Evolutionary conservation across 352 stramenopile species (phyloP), one percentile per base, ranked within the genome.

Genomic region (Pythium sp.): DNA sequence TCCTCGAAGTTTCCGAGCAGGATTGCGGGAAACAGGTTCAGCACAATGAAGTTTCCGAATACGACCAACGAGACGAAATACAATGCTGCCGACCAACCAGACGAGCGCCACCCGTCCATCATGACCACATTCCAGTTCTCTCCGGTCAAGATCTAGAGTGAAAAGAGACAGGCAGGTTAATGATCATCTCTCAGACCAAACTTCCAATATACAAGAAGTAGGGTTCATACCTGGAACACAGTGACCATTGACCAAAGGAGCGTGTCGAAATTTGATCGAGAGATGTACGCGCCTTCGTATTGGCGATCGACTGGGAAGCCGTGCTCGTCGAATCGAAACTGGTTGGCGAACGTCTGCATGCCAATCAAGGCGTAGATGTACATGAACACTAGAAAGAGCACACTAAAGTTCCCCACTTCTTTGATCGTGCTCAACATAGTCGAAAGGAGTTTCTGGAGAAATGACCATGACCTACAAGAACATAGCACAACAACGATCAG

Each of bases 101-200:
- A 85, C 18, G 81, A 81, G n/a, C 86, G 80, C 86, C 86, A 94
- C 2, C 79, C 81, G 64, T 98, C 84, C 65, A 96, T 86, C 87
- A 98, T 94, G 12, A 98, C 85, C 5, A 74, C 67, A 59, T 97
- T 97, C 92, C 92, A 98, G 76, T 98, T 97, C 67, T 98, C 93
- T 24, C 91, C 92, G 24, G 92, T 94, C 22, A 98, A 69, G 38
- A 98, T 84, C 76, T 98, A 76, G 67, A 84, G 81, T 24, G 81
- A 64, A 14, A 9, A 38, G 14, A 34, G 14, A 5, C 12, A 58
- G 24, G 30, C 11, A 43, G 12, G 51, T n/a, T 36, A 43, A 43
- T 43, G 36, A 43, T 43, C 36, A 43, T 43, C 38, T 47, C 20
- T 47, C 4, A 18, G 14, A 47, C 12, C 18, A 24, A 9, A 14